Conservation (phyloP, 306 rosid genomes). For the Vigna radiata region DNA sequence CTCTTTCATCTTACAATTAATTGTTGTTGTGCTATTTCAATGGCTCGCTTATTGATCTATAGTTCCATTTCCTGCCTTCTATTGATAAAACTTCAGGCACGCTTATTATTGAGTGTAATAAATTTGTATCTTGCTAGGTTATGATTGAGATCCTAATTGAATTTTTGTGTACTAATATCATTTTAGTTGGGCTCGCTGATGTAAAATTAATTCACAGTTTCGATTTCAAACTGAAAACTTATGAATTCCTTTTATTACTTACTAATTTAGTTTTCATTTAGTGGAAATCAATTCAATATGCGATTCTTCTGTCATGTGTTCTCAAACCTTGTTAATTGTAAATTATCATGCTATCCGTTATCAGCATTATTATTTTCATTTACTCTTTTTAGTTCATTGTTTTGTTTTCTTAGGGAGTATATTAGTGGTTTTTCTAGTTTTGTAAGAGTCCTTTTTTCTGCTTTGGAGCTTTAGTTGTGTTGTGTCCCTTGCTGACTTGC, state of each 20-base stretch:
- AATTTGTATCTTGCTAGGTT: not conserved
- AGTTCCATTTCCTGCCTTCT: slow-evolving; percentile 29
- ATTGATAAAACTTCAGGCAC: slow-evolving; percentile 17
- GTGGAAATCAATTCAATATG: slow-evolving; percentile 6
- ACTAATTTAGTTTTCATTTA: slow-evolving; percentile 21
- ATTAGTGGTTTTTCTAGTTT: slow-evolving; percentile 29
- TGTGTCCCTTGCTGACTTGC: slow-evolving; percentile 37
- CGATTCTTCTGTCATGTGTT: slow-evolving; percentile 24
- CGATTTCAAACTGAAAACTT: slow-evolving; percentile 17
- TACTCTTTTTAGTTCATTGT: not conserved
- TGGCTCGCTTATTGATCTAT: slow-evolving; percentile 23
- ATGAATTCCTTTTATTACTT: slow-evolving; percentile 29
- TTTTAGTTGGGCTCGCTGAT: not conserved
- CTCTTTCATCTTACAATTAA: slow-evolving; percentile 30
- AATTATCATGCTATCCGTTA: slow-evolving; percentile 15
- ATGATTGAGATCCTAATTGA: slow-evolving; percentile 25
- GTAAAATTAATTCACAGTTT: slow-evolving; percentile 16
- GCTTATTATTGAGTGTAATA: not conserved
- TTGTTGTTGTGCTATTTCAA: slow-evolving; percentile 17
- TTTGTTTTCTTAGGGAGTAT: slow-evolving; percentile 14
- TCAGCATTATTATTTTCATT: slow-evolving; percentile 29
- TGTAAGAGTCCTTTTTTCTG: slow-evolving; percentile 23
- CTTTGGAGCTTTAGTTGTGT: slow-evolving; percentile 14
- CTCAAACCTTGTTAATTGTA: not conserved
- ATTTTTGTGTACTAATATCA: not conserved